Conservation (phyloP, 805 yeast genomes). For the Wickerhamomyces pijperi region DNA sequence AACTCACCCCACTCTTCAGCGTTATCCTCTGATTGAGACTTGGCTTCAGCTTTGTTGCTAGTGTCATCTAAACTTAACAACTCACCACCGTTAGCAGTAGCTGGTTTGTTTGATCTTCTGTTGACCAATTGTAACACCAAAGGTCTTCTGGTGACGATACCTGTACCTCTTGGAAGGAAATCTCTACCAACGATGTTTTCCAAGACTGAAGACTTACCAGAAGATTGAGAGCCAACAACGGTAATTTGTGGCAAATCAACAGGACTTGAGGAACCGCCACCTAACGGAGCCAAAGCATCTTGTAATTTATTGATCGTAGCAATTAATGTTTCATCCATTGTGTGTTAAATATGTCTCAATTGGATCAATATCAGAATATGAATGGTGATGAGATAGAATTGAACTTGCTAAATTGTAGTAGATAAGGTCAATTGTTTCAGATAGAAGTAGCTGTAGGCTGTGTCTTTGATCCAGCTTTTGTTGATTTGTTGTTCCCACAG, state of each 20-base stretch:
- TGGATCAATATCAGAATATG: too few relatives aligned
- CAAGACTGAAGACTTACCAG: slow-evolving; percentile 81
- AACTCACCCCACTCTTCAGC: slow-evolving; percentile 93
- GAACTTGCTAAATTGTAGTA: too few relatives aligned
- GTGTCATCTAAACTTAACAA: slow-evolving; percentile 23
- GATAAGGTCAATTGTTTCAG: too few relatives aligned
- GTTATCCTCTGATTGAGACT: slow-evolving; percentile 52
- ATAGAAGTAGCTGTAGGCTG: too few relatives aligned
- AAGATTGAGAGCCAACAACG: slow-evolving; percentile 88
- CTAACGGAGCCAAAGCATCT: slow-evolving; percentile 82
- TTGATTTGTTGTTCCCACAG: too few relatives aligned
- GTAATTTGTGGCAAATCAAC: slow-evolving; percentile 90
- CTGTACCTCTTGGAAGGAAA: slow-evolving; percentile 86
- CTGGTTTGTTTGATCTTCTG: slow-evolving; percentile 33
- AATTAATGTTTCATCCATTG: slow-evolving; percentile 68
- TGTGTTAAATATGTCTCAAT: too few relatives aligned
- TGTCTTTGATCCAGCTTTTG: too few relatives aligned
- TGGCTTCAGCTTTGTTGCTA: slow-evolving; percentile 27
- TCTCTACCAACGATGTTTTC: slow-evolving; percentile 90
- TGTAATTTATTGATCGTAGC: slow-evolving; percentile 70
- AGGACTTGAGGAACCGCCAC: slow-evolving; percentile 44
- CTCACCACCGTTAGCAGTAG: slow-evolving; percentile 16
- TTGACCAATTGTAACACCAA: slow-evolving; percentile 73
- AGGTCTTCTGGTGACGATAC: slow-evolving; percentile 87
- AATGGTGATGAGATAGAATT: too few relatives aligned